Conservation (phyloP, 306 rosid genomes). For the Castanea crenata region DNA sequence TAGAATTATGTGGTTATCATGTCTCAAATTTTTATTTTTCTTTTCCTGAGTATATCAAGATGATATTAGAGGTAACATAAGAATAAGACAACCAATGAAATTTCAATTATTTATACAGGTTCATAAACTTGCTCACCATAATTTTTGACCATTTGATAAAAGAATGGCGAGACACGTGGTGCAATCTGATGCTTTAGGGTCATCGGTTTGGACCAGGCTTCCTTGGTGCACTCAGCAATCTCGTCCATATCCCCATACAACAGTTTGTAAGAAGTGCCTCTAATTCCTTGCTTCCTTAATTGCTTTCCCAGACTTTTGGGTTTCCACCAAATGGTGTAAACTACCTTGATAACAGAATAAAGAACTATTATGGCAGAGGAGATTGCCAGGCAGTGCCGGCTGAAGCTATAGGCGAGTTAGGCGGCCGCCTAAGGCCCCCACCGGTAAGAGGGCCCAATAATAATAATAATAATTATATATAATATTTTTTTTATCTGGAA, state of each 20-base stretch:
- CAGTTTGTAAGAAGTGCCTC: conserved; percentile 39
- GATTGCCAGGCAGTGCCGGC: neutral
- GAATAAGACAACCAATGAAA: neutral
- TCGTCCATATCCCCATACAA: conserved; percentile 39
- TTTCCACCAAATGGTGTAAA: conserved; percentile 31
- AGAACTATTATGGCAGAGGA: conserved; percentile 8
- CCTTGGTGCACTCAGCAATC: conserved; percentile 15
- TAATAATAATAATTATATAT: too few relatives aligned
- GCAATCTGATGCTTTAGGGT: conserved; percentile 27
- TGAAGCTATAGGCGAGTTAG: too few relatives aligned
- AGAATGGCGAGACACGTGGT: conserved; percentile 44
- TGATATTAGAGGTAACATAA: too few relatives aligned
- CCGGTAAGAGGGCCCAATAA: too few relatives aligned
- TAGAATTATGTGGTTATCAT: too few relatives aligned
- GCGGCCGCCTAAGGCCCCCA: too few relatives aligned
- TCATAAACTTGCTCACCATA: conserved; percentile 25
- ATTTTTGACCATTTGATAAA: conserved; percentile 25
- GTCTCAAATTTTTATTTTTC: too few relatives aligned
- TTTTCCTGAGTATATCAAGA: too few relatives aligned
- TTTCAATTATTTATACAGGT: neutral
- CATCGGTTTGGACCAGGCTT: conserved; percentile 35
- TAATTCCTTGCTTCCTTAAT: conserved; percentile 37
- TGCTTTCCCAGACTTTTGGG: conserved; percentile 32
- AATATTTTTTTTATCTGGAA: too few relatives aligned
- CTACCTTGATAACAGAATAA: conserved; percentile 11